Evolutionary conservation across 371 early-diverging fungal genomes (phyloP).

Genomic region (Mucor mucedo): DNA sequence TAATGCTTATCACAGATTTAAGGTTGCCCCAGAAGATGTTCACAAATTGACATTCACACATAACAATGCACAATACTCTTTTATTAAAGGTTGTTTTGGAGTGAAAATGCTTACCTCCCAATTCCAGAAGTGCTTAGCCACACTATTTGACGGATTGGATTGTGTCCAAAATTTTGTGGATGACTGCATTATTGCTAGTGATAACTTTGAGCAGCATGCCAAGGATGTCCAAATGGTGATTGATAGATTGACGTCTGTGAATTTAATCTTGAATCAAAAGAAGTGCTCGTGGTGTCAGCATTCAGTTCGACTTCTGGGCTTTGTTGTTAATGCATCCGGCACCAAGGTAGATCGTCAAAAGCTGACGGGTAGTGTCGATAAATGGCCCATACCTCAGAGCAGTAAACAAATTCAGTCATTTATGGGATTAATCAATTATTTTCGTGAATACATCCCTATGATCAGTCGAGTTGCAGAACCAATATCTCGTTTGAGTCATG

Average conservation of each 20-base stretch:
- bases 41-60: constrained; percentile 20
- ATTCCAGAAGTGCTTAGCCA: constrained; percentile 18
- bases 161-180: constrained; percentile 7
- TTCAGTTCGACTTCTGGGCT: constrained; percentile 16
- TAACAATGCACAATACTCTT: constrained; percentile 28
- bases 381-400: constrained; percentile 18
- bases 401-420: constrained; percentile 26
- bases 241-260: constrained; percentile 8
- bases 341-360: constrained; percentile 18
- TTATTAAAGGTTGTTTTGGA: constrained; percentile 30
- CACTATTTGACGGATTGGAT: constrained; percentile 2
- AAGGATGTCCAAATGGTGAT: constrained; percentile 14
- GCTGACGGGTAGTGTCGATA: constrained; percentile 10
- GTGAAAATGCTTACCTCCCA: constrained; percentile 29
- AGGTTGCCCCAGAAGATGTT: constrained; percentile 26
- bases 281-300: constrained; percentile 17
- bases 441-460: constrained; percentile 23
- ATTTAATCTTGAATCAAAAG: constrained; percentile 23
- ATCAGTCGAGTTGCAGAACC: constrained; percentile 26
- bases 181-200: not conserved
- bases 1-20: constrained; percentile 34
- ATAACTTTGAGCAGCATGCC: constrained; percentile 10
- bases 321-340: constrained; percentile 6
- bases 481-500: constrained; percentile 26
- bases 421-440: constrained; percentile 31